Base-by-base conservation (phyloP, 2,329 filamentous ascomycete genomes). In the Neofusicoccum laricinum region DNA sequence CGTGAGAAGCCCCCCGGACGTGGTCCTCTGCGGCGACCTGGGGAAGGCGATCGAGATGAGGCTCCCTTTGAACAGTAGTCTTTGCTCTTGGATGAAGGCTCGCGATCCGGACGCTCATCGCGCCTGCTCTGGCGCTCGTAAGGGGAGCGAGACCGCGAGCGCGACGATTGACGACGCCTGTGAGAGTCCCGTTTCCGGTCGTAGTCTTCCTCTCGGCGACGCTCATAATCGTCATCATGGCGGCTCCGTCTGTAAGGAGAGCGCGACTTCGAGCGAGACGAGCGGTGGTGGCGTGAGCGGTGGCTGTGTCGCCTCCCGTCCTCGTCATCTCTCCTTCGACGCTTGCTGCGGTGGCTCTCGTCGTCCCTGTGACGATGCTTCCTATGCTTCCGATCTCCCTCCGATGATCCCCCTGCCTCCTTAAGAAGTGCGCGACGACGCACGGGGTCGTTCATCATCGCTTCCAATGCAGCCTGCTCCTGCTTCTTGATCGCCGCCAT, bases 401-500 rank as follows among this genome's bases (percentile, higher is more conserved):
- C 69, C 69, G 32, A 70, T 30, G 70, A 15, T 41, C 57, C 51
- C 19, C 62, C 55, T 57, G 53, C 21, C 21, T 53, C 61, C 58
- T 81, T 80, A 65, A 93, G 79, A 25, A 94, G 76, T 70, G 90
- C 86, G 65, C 85, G 82, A 67, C 89, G 82, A 78, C 85, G 88
- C 67, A 86, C 83, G 0, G 90, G 89, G 70, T 92, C 90, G 69
- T 88, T 91, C 86, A 91, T 93, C 86, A 92, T 89, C 8, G 88
- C 85, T 66, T 78, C 76, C 43, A 30, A 53, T 14, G 75, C 75
- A 8, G 75, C 76, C 63, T 78, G 76, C 53, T 98, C 93, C 74
- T 96, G 90, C 74, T 88, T 90, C 83, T 96, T 97, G 76, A 99
- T 97, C 25, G 93, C 92, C 38, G 98, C 81, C 71, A 99, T 83